Evolutionary conservation across 2,329 filamentous ascomycete species (phyloP).

Genomic region (Verticillium nonalfalfae): DNA sequence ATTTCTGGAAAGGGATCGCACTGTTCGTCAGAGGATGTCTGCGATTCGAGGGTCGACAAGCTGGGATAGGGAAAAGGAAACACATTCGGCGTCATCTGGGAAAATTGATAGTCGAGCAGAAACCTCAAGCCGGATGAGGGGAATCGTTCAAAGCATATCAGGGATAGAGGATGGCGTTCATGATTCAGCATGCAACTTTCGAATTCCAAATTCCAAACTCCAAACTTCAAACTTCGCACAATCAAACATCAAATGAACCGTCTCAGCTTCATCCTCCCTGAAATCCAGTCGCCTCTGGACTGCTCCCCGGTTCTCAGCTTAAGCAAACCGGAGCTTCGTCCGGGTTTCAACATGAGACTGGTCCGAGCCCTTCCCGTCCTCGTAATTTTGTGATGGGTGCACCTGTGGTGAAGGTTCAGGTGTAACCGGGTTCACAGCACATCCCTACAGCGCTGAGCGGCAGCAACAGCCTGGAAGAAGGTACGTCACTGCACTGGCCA

Average conservation of each 20-base stretch:
- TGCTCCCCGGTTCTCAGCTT: not conserved
- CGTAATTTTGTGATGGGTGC: not conserved
- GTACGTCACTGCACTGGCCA: not conserved
- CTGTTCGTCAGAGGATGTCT: not conserved
- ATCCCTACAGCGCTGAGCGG: not conserved
- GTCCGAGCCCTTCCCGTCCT: not conserved
- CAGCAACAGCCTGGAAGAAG: not conserved
- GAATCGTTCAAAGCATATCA: not conserved
- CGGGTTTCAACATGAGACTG: not conserved
- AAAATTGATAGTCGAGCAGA: not conserved
- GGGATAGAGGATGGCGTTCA: not conserved
- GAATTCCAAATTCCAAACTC: not conserved
- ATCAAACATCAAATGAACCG: not conserved
- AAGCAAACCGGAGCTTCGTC: not conserved
- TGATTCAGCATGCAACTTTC: not conserved
- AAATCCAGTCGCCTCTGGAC: not conserved
- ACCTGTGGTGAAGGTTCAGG: too few relatives aligned
- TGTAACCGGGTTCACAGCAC: not conserved
- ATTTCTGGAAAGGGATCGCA: not conserved
- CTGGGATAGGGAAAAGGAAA: not conserved
- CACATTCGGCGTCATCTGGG: not conserved
- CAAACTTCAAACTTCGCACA: not conserved
- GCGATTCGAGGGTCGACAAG: not conserved
- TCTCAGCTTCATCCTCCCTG: not conserved
- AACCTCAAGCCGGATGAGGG: not conserved